Base-by-base conservation (phyloP, 805 yeast genomes). In the Sungouiozyma ichnusensis region DNA sequence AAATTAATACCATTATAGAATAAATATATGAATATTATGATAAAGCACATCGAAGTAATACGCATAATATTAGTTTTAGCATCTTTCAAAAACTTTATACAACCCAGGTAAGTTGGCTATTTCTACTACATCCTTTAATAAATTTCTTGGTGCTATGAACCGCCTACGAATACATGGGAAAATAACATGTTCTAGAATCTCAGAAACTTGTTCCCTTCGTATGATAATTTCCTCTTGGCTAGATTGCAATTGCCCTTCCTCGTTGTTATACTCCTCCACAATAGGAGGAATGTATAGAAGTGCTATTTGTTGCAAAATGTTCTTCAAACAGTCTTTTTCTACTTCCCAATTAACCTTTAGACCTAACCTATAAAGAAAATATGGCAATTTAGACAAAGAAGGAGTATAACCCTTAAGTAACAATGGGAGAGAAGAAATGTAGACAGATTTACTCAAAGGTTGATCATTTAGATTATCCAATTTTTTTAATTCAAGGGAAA, bases 51-150 rank as follows among this genome's bases (percentile, higher is more conserved):
- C 20, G 29, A 32, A 20, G n/a, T 17, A 38, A 15, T 14, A 27
- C 27, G 3, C 16, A 9, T 18, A 36, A 18, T 9, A 8, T 20
- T 19, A 14, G 7, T 3, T 6, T 51, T 44, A 84, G 54, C 98
- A 92, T 57, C 98, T 71, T 65, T 92, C 98, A 67, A 92, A 92
- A 3, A 94, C 94, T 53, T 72, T 76, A 62, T 92, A 92, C 43
- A 92, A 66, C 0, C 95, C 95, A 2, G 97, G 97, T 24, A 92
- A 62, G 56, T 81, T 87, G 0, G 98, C 97, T 33, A 92, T 76
- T 58, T 90, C 95, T 4, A 85, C 73, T 3, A 87, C 76, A 43
- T 76, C 79, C 13, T 67, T 55, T 3, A 61, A 49, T 32, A 86
- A 51, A 2, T 53, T 55, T 13, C 66, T 66, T 0, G 94, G 74